phyloP scores from a whole-genome alignment of 202 grass and related monocot species.

The Carex sylvatica region DNA sequence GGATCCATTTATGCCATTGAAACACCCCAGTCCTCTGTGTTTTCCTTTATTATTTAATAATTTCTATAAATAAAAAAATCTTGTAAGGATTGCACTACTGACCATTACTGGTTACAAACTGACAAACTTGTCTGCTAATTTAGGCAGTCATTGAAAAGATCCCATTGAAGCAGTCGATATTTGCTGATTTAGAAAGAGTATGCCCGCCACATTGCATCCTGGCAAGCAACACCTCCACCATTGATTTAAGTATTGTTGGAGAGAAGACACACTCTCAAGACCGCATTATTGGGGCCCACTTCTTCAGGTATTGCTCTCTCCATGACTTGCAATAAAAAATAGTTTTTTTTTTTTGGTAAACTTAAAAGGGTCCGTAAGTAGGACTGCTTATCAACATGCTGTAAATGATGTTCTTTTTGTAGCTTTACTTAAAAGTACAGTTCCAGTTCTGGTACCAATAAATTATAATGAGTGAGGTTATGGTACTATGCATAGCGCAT shows the following conservation, averaged over 20 bases:
- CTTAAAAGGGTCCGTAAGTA: not conserved
- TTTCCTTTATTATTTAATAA: too few species aligned
- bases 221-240: constrained; percentile 94
- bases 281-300: constrained; percentile 92
- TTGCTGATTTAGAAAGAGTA: constrained; percentile 82
- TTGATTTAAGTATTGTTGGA: constrained; percentile 86
- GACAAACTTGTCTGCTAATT: constrained; percentile 27
- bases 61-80: not conserved
- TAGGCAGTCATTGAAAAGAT: constrained; percentile 96
- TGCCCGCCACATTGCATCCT: constrained; percentile 87
- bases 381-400: not conserved
- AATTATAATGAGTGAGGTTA: not conserved
- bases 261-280: constrained; percentile 81
- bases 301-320: constrained; percentile 66
- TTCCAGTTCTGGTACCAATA: constrained; percentile 6
- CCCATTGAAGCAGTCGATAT: constrained; percentile 96
- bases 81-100: not conserved
- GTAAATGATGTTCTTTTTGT: not conserved
- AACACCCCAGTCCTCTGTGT: too few species aligned
- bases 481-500: too few species aligned
- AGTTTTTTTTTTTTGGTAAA: not conserved
- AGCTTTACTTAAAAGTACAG: not conserved
- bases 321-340: not conserved
- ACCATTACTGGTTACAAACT: not conserved
- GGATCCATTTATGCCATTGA: too few species aligned